A percentile compares a stretch with the other conserved stretches of the same genome.
These are phyloP conservation scores for Oryza glumipatula DNA, from an alignment of 176 grass and related monocot genomes.

Conservation along the genomic window DNA sequence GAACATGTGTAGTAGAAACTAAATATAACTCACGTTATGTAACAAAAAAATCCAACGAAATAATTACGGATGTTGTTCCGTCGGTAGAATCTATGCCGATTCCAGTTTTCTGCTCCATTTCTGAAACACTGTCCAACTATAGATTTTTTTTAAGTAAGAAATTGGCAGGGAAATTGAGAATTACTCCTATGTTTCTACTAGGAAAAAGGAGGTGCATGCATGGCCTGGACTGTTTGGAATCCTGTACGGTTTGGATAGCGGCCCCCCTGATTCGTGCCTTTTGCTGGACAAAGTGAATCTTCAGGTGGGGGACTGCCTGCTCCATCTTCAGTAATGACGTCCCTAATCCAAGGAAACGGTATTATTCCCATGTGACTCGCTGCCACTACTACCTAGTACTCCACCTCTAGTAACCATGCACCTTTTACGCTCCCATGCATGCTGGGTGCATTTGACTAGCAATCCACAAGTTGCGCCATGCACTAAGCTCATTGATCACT, in stretches of 20 bases:
- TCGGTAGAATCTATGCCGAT: too few species aligned
- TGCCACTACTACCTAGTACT: neutral
- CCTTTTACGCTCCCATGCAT: neutral
- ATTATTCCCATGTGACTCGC: neutral
- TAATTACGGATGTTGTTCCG: too few species aligned
- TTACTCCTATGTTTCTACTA: neutral
- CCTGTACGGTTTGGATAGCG: neutral
- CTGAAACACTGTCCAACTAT: too few species aligned
- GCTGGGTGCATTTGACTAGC: neutral
- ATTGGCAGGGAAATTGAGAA: neutral
- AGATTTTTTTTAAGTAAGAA: too few species aligned
- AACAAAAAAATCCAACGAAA: too few species aligned
- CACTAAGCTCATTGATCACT: neutral
- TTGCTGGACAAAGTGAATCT: constrained; percentile 27
- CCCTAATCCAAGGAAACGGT: constrained; percentile 28
- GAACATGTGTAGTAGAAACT: too few species aligned
- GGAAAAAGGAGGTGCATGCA: neutral
- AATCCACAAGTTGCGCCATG: neutral
- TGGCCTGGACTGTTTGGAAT: constrained; percentile 2
- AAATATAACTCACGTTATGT: too few species aligned
- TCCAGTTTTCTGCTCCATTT: too few species aligned
- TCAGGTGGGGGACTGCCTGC: neutral
- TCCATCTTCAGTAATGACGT: neutral
- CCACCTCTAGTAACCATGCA: neutral
- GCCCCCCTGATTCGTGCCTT: constrained; percentile 35